A percentile compares a stretch with the other conserved stretches of the same genome.
Evolutionary conservation across 805 yeast genomes (phyloP).

Genomic region (Yarrowia sp.): DNA sequence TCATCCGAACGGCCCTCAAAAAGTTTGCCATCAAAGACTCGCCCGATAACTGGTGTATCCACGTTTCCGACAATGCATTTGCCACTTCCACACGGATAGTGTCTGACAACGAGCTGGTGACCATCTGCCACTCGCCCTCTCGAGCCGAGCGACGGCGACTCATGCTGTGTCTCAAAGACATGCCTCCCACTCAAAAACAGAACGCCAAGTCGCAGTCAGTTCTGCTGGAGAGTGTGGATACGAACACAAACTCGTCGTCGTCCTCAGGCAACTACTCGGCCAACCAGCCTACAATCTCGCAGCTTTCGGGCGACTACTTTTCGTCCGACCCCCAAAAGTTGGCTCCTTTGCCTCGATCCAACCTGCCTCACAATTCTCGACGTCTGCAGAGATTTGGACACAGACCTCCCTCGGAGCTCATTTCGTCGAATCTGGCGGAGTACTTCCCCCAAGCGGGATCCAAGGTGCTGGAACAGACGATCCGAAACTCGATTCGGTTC

Average conservation of each 20-base stretch:
- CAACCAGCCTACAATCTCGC: slow-evolving; percentile 26
- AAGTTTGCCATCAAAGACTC: slow-evolving; percentile 52
- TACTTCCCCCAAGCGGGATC: slow-evolving; percentile 87
- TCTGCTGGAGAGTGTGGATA: slow-evolving; percentile 40
- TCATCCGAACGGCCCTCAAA: slow-evolving; percentile 71
- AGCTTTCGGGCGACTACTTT: slow-evolving; percentile 36
- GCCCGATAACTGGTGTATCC: slow-evolving; percentile 51
- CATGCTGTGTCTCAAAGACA: slow-evolving; percentile 69
- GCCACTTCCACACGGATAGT: slow-evolving; percentile 58
- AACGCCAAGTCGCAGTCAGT: slow-evolving; percentile 46
- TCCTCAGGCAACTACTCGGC: slow-evolving; percentile 16
- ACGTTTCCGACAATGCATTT: slow-evolving; percentile 65
- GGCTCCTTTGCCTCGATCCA: slow-evolving; percentile 25
- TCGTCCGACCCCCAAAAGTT: slow-evolving; percentile 14
- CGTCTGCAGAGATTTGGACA: slow-evolving; percentile 58
- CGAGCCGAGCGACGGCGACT: slow-evolving; percentile 72
- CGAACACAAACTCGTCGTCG: not conserved
- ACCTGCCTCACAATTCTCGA: slow-evolving; percentile 23
- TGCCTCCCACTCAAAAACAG: slow-evolving; percentile 59
- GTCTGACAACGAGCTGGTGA: slow-evolving; percentile 80
- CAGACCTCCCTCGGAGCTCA: slow-evolving; percentile 91
- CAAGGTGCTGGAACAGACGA: slow-evolving; percentile 74
- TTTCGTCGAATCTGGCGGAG: slow-evolving; percentile 85
- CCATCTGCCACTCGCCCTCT: slow-evolving; percentile 79
- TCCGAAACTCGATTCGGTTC: slow-evolving; percentile 81